A percentile compares a stretch with the other conserved stretches of the same genome.
phyloP scores from a whole-genome alignment of 805 yeast genomes.

The Saccharomycopsis selenospora region DNA sequence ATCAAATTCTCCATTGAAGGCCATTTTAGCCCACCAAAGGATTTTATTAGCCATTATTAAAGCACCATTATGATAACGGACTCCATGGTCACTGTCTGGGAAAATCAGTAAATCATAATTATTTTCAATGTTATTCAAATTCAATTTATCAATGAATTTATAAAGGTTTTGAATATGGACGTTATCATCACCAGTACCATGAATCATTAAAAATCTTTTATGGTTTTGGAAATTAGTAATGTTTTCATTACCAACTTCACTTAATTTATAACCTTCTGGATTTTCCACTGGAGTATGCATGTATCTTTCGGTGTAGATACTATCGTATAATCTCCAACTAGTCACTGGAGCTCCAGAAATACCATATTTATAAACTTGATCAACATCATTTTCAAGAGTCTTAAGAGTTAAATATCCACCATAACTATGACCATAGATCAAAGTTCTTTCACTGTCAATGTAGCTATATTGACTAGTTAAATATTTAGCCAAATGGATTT shows the following conservation, averaged over 20 bases:
- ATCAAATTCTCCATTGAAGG: slow-evolving; percentile 46
- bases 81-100: slow-evolving; percentile 76
- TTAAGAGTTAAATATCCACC: slow-evolving; percentile 76
- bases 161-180: slow-evolving; percentile 71
- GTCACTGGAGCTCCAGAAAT: slow-evolving; percentile 85
- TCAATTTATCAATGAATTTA: slow-evolving; percentile 53
- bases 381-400: slow-evolving; percentile 60
- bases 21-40: slow-evolving; percentile 54
- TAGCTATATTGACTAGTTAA: slow-evolving; percentile 44
- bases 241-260: slow-evolving; percentile 36
- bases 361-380: slow-evolving; percentile 61
- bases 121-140: slow-evolving; percentile 56
- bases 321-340: slow-evolving; percentile 67
- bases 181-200: slow-evolving; percentile 81
- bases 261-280: slow-evolving; percentile 39
- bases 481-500: slow-evolving; percentile 71
- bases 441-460: slow-evolving; percentile 48
- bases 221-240: slow-evolving; percentile 36
- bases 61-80: slow-evolving; percentile 65
- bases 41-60: slow-evolving; percentile 63
- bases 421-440: slow-evolving; percentile 86
- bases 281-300: slow-evolving; percentile 52
- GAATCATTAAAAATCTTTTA: slow-evolving; percentile 58
- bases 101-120: slow-evolving; percentile 62
- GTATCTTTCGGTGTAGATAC: slow-evolving; percentile 74